phyloP scores from a whole-genome alignment of 2,329 filamentous ascomycete genomes.

The Elsinoe arachidis region DNA sequence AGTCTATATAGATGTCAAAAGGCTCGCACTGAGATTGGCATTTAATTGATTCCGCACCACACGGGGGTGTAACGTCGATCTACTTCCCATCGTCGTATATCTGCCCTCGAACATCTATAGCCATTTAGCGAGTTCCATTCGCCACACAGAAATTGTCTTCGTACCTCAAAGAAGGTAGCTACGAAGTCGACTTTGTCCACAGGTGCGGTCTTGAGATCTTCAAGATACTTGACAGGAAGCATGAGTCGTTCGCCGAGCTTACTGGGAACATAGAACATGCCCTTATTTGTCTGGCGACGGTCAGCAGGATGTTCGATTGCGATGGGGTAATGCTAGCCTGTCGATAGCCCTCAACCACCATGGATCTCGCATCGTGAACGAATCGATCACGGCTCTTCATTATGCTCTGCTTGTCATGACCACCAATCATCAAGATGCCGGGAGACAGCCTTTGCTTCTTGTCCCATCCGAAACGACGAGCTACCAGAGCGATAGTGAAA shows the following conservation, averaged over 20 bases:
- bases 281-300: neutral
- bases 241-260: slow-evolving; percentile 24
- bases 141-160: neutral
- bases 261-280: slow-evolving; percentile 23
- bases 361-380: neutral
- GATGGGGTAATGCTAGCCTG: neutral
- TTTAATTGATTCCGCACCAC: slow-evolving; percentile 23
- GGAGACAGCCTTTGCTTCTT: neutral
- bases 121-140: neutral
- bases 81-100: slow-evolving; percentile 26
- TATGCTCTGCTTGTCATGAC: neutral
- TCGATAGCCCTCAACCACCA: slow-evolving; percentile 7
- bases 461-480: neutral
- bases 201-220: slow-evolving; percentile 24
- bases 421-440: neutral
- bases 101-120: slow-evolving; percentile 27
- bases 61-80: slow-evolving; percentile 24
- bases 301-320: neutral
- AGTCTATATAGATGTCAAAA: neutral
- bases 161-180: slow-evolving; percentile 17
- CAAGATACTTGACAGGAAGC: slow-evolving; percentile 23
- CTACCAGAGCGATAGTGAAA: neutral
- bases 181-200: slow-evolving; percentile 24
- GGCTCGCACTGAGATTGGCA: slow-evolving; percentile 17
- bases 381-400: neutral